phyloP scores from a whole-genome alignment of 768 basidiomycete genomes.

The Termitomyces sp. region DNA sequence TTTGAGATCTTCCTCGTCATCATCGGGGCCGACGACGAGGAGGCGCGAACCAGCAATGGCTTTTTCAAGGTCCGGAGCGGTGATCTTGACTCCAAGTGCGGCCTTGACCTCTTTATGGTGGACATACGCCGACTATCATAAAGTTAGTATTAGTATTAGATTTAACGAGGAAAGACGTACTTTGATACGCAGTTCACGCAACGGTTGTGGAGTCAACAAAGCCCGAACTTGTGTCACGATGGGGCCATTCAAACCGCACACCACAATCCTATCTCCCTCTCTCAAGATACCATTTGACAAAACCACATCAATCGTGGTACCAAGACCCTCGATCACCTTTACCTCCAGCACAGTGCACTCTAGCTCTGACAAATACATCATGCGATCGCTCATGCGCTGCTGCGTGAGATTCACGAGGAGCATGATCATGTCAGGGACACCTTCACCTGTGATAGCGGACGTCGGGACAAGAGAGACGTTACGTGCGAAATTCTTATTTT shows the following conservation, averaged over 20 bases:
- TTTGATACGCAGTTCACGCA: conserved; percentile 95
- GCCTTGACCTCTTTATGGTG: conserved; percentile 98
- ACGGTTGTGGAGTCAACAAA: conserved; percentile 90
- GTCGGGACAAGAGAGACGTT: conserved; percentile 97
- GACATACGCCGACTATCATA: conserved; percentile 81
- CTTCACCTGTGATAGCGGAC: conserved; percentile 97
- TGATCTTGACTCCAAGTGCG: conserved; percentile 93
- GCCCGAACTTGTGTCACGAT: conserved; percentile 95
- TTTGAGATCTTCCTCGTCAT: conserved; percentile 92
- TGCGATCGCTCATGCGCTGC: conserved; percentile 92
- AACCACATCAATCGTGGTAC: conserved; percentile 96
- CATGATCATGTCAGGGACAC: conserved; percentile 99
- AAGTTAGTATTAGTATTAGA: conserved; percentile 9
- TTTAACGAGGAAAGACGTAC: conserved; percentile 34
- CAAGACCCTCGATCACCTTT: conserved; percentile 96
- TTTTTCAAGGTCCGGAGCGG: conserved; percentile 94
- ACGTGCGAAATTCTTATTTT: conserved; percentile 92
- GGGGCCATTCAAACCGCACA: conserved; percentile 96
- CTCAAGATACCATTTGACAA: conserved; percentile 89
- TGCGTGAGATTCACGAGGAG: conserved; percentile 95
- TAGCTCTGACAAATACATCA: conserved; percentile 97
- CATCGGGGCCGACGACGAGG: conserved; percentile 89
- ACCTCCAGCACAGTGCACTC: conserved; percentile 99
- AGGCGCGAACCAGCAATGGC: conserved; percentile 96
- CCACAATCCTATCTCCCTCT: conserved; percentile 92